Evolutionary conservation across 2,329 filamentous ascomycete genomes (phyloP), one percentile per base, ranked within the genome.

Genomic region (Alternaria angustiovoidea): DNA sequence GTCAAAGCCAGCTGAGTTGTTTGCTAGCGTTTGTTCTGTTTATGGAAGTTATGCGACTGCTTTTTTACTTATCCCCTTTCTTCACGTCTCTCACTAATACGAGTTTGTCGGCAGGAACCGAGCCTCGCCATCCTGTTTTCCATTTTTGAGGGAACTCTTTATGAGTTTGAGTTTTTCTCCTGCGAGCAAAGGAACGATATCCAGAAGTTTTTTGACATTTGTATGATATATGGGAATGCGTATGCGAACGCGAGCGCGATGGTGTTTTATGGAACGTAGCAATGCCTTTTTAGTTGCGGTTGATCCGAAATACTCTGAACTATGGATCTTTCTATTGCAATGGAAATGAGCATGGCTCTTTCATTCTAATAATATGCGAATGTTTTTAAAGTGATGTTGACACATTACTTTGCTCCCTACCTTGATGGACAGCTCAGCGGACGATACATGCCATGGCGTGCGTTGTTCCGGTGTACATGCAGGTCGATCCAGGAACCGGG

Each of bases 21-120:
- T 30, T 30, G 28, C 11, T 30, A 26, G 24, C 11, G 28, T 11
- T 0, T 30, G 28, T 0, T 30, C 11, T 11, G 9, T 30, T 30
- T 30, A 30, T 30, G 28, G 28, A 11, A 30, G 11, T 30, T 30
- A 30, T 30, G 28, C 28, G 28, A 30, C 11, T 12, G 28, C 28
- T 9, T 34, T 30, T 30, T 38, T 51, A 18, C 7, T 39, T 32
- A 24, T 55, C 22, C 51, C 14, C 4, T 36, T 16, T 16, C 12
- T 36, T 16, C 16, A 20, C 22, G 44, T 55, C 57, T 59, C 52
- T 59, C 57, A 42, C 52, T 59, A 59, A 59, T 59, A 59, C 36
- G 43, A 34, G 46, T 22, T 48, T 14, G 5, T 48, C 46, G 46
- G 46, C 24, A 41, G 44, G 57, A 46, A 28, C 48, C 48, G 55